A percentile compares a stretch with the other conserved stretches of the same genome.
Conservation (phyloP, 202 grass and related monocot species). For the Musa balbisiana region DNA sequence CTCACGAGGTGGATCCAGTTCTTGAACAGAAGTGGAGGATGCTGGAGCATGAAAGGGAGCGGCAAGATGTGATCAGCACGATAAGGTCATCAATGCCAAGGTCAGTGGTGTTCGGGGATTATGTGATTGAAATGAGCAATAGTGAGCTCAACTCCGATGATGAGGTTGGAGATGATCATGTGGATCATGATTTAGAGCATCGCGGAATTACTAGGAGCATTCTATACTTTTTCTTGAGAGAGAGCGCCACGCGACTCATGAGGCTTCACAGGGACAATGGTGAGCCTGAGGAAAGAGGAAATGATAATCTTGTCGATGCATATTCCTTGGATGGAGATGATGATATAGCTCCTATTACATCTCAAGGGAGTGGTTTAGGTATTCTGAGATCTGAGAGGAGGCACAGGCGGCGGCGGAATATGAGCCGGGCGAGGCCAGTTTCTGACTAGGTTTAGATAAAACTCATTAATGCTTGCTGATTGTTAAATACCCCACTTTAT, state of each 20-base stretch:
- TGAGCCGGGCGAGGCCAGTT: conserved; percentile 54
- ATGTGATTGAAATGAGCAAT: conserved; percentile 63
- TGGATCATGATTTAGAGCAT: conserved; percentile 27
- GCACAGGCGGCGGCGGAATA: conserved; percentile 38
- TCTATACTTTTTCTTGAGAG: conserved; percentile 51
- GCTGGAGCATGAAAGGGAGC: conserved; percentile 78
- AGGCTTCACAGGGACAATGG: conserved; percentile 37
- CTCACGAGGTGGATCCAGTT: conserved; percentile 66
- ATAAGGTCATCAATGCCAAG: conserved; percentile 77
- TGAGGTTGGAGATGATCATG: conserved; percentile 28
- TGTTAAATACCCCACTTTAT: background rate
- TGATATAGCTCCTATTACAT: conserved; percentile 33
- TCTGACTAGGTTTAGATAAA: conserved; percentile 37
- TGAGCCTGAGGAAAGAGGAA: background rate
- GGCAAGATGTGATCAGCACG: conserved; percentile 75
- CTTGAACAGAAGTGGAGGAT: conserved; percentile 87
- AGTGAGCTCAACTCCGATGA: conserved; percentile 35
- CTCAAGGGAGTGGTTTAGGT: conserved; percentile 21
- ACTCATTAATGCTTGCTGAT: background rate
- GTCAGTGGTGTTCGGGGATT: conserved; percentile 80
- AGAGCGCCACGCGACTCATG: conserved; percentile 43
- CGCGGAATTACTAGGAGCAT: conserved; percentile 35
- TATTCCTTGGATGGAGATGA: conserved; percentile 45
- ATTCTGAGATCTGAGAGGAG: conserved; percentile 42
- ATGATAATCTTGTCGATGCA: conserved; percentile 5